These are phyloP conservation scores for Ceratobasidium sp. DNA, from an alignment of 1,284 basidiomycete species.

Conservation along the genomic window DNA sequence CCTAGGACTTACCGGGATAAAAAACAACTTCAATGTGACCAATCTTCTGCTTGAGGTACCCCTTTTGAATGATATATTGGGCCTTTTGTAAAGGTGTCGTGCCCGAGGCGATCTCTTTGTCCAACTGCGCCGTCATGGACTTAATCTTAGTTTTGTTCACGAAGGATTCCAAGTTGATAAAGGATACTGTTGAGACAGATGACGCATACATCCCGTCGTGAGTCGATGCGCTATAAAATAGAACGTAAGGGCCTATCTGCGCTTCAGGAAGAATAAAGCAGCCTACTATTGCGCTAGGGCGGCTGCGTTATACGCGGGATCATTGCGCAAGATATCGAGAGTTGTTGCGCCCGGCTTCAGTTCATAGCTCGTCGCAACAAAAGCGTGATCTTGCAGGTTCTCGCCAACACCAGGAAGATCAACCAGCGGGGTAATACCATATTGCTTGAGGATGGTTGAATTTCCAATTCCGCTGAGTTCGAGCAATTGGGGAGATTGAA, in stretches of 20 bases:
- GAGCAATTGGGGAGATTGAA: constrained; percentile 61
- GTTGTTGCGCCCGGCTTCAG: constrained; percentile 42
- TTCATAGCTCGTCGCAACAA: constrained; percentile 40
- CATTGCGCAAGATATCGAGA: constrained; percentile 42
- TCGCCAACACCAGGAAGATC: constrained; percentile 57
- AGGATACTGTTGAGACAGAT: constrained; percentile 33
- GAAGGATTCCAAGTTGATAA: constrained; percentile 34
- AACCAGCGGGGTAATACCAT: constrained; percentile 56
- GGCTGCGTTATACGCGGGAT: constrained; percentile 33
- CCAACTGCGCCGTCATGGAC: not conserved
- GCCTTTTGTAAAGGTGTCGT: not conserved
- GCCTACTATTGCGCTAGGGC: constrained; percentile 43
- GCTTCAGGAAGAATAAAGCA: not conserved
- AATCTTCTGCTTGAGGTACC: constrained; percentile 41
- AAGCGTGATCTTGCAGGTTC: constrained; percentile 58
- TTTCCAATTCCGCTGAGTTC: constrained; percentile 64
- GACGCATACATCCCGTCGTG: constrained; percentile 42
- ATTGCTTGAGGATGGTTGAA: constrained; percentile 52
- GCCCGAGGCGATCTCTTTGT: not conserved
- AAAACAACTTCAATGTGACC: constrained; percentile 49
- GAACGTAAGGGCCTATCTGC: not conserved
- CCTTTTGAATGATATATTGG: constrained; percentile 24
- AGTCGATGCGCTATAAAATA: constrained; percentile 28
- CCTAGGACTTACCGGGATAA: constrained; percentile 22
- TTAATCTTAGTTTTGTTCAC: constrained; percentile 6